These are phyloP conservation scores for Trametes punicea DNA, from an alignment of 768 basidiomycete genomes.

Conservation along the genomic window DNA sequence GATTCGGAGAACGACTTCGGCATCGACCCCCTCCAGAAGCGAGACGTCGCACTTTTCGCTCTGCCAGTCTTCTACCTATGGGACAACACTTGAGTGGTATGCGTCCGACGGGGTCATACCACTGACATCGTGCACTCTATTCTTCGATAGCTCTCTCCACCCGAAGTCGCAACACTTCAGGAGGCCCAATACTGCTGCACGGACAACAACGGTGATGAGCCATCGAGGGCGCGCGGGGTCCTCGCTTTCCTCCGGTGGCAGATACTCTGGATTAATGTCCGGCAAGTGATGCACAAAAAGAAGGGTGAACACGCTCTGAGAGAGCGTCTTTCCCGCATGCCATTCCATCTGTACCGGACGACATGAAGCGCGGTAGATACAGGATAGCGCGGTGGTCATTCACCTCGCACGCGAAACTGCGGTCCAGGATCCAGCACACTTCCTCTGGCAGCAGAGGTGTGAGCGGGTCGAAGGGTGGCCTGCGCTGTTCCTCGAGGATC, in stretches of 20 bases:
- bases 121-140: constrained; percentile 73
- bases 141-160: constrained; percentile 79
- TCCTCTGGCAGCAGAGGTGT: constrained; percentile 69
- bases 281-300: constrained; percentile 65
- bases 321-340: constrained; percentile 81
- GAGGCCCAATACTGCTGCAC: constrained; percentile 62
- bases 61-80: constrained; percentile 86
- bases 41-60: constrained; percentile 84
- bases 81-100: not conserved
- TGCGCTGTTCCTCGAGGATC: constrained; percentile 37
- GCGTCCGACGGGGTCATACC: not conserved
- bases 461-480: constrained; percentile 60
- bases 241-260: constrained; percentile 36
- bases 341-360: constrained; percentile 66
- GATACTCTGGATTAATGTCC: constrained; percentile 56
- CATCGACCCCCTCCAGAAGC: constrained; percentile 61
- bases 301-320: constrained; percentile 81
- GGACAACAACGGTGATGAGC: constrained; percentile 65
- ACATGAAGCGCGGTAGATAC: constrained; percentile 17
- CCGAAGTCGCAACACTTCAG: constrained; percentile 80
- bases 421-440: constrained; percentile 85
- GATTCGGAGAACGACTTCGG: constrained; percentile 46
- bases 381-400: constrained; percentile 20
- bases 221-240: constrained; percentile 54
- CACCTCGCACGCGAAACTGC: constrained; percentile 76